Evolutionary conservation across 768 basidiomycete genomes (phyloP).

Genomic region (Leccinum longicurvipes): DNA sequence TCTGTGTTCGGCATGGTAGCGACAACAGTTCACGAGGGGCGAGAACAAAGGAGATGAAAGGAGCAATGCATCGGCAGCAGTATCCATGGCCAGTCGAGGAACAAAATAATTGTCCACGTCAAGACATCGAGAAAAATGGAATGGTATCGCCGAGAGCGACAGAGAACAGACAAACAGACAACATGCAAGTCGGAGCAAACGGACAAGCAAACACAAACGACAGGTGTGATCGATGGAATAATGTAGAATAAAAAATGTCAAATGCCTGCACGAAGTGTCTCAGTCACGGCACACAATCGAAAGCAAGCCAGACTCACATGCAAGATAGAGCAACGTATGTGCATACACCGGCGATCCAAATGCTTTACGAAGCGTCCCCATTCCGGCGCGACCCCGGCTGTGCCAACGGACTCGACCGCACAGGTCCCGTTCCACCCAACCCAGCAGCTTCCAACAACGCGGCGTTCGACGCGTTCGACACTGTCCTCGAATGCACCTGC

Average conservation of each 20-base stretch:
- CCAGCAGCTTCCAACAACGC: slow-evolving; percentile 26
- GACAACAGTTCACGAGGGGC: neutral
- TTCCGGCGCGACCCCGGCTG: neutral
- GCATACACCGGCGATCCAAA: neutral
- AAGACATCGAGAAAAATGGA: neutral
- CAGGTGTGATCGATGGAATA: neutral
- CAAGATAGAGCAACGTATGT: neutral
- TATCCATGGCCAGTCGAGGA: neutral
- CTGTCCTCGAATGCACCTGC: slow-evolving; percentile 15
- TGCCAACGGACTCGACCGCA: slow-evolving; percentile 22
- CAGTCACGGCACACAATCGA: neutral
- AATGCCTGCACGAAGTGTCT: neutral
- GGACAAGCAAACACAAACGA: neutral
- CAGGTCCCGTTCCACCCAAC: slow-evolving; percentile 3
- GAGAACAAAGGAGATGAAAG: neutral
- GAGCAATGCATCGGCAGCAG: neutral
- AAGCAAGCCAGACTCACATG: neutral
- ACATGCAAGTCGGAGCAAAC: neutral
- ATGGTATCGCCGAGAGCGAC: neutral
- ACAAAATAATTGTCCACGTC: neutral
- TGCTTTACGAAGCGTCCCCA: neutral
- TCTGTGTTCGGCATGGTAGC: neutral
- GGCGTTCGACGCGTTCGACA: slow-evolving; percentile 20
- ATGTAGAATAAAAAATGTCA: neutral
- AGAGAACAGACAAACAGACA: neutral